These are phyloP conservation scores for Gymnopilus dilepis DNA, from an alignment of 768 basidiomycete genomes.

Conservation along the genomic window DNA sequence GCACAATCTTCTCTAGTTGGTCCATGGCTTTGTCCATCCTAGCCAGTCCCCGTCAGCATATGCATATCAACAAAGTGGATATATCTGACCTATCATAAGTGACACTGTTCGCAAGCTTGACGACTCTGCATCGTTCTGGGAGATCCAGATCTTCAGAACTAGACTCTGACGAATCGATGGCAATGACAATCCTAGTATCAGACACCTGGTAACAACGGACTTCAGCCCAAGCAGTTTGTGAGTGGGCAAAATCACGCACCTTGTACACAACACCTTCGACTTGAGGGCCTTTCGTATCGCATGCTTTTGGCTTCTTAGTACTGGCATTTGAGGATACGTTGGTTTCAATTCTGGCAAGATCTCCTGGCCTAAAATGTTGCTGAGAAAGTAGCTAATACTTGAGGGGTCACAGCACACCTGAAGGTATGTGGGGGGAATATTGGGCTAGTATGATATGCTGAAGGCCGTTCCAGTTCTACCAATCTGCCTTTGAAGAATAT, in stretches of 20 bases:
- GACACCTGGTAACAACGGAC: conserved; percentile 58
- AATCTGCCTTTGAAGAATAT: conserved; percentile 59
- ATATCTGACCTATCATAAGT: conserved; percentile 79
- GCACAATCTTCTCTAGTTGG: conserved; percentile 51
- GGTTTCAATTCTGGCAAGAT: conserved; percentile 85
- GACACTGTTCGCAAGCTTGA: conserved; percentile 91
- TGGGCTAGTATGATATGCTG: conserved; percentile 74
- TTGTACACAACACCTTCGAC: conserved; percentile 90
- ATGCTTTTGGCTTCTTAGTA: conserved; percentile 52
- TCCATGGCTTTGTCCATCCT: conserved; percentile 90
- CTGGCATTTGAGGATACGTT: conserved; percentile 50
- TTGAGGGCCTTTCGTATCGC: conserved; percentile 44
- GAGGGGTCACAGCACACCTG: conserved; percentile 48
- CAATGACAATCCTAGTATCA: conserved; percentile 81
- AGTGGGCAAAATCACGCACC: conserved; percentile 40
- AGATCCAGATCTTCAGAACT: conserved; percentile 72
- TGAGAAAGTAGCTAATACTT: conserved; percentile 16
- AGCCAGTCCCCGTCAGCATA: not conserved
- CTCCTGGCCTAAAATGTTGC: conserved; percentile 71
- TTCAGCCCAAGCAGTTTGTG: not conserved
- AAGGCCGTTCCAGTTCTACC: conserved; percentile 83
- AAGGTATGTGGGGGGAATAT: conserved; percentile 88
- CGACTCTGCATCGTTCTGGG: conserved; percentile 81
- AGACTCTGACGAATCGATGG: conserved; percentile 68
- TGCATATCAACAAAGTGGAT: not conserved